Evolutionary conservation across 306 rosid species (phyloP).

Genomic region (Inga laurina): DNA sequence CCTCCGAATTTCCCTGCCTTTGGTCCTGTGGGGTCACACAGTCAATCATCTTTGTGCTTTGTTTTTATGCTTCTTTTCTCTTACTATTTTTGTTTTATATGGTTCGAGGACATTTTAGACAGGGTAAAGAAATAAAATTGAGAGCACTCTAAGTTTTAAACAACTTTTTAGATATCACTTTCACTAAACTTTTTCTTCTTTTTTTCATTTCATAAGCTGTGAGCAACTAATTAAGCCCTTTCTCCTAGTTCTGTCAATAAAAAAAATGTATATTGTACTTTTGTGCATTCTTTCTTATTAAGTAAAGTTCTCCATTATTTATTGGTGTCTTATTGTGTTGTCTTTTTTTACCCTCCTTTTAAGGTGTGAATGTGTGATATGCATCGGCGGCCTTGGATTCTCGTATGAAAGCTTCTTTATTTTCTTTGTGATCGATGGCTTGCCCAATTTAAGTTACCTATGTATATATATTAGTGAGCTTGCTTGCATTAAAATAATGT

Average conservation of each 20-base stretch:
- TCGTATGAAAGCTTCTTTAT: constrained; percentile 27
- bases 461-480: not conserved
- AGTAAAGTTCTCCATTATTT: constrained; percentile 33
- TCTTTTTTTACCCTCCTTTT: constrained; percentile 36
- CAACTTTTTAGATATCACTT: constrained; percentile 31
- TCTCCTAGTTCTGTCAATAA: constrained; percentile 17
- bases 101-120: constrained; percentile 20
- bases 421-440: constrained; percentile 2
- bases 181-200: constrained; percentile 22
- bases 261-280: constrained; percentile 18
- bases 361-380: constrained; percentile 31
- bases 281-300: constrained; percentile 29
- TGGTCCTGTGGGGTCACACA: constrained; percentile 21
- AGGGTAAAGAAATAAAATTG: not conserved
- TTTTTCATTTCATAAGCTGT: constrained; percentile 40
- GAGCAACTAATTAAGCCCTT: constrained; percentile 32
- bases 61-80: not conserved
- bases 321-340: constrained; percentile 10
- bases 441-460: constrained; percentile 9
- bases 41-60: constrained; percentile 14
- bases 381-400: constrained; percentile 42
- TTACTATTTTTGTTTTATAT: constrained; percentile 15
- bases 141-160: constrained; percentile 29
- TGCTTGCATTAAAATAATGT: not conserved
- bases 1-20: constrained; percentile 12